Conservation (phyloP, 2,329 filamentous ascomycete genomes). For the Fusarium mangiferae region DNA sequence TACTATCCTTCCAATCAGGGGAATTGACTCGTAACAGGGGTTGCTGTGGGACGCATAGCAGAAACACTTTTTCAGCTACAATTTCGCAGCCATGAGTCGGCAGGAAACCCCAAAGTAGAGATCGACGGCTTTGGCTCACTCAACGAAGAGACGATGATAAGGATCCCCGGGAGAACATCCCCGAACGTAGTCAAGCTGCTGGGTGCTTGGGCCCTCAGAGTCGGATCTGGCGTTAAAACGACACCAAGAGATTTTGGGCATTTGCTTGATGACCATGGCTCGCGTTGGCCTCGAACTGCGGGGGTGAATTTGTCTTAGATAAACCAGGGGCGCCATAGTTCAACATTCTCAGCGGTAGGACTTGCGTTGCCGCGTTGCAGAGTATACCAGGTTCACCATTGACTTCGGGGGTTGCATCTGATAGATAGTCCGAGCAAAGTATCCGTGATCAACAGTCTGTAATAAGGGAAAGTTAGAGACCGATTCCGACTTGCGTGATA, state of each 20-base stretch:
- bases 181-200: conserved; percentile 6
- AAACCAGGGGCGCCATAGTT: conserved; percentile 9
- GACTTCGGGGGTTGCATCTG: conserved; percentile 1
- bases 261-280: neutral
- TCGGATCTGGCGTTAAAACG: conserved; percentile 8
- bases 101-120: conserved; percentile 8
- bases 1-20: neutral
- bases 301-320: neutral
- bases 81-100: conserved; percentile 3
- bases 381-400: neutral
- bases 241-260: conserved; percentile 8
- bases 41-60: neutral
- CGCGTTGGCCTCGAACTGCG: neutral
- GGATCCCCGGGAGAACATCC: conserved; percentile 20
- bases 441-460: neutral
- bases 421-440: neutral
- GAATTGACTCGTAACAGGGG: neutral
- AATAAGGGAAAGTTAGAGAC: neutral
- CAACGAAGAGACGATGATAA: conserved; percentile 6
- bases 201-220: conserved; percentile 4
- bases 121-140: conserved; percentile 15
- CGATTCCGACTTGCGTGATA: neutral
- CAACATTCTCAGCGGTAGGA: neutral
- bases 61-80: conserved; percentile 6
- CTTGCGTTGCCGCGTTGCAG: conserved; percentile 1